Base-by-base conservation (phyloP, 257 asterid species). In the Ehretia macrophylla region DNA sequence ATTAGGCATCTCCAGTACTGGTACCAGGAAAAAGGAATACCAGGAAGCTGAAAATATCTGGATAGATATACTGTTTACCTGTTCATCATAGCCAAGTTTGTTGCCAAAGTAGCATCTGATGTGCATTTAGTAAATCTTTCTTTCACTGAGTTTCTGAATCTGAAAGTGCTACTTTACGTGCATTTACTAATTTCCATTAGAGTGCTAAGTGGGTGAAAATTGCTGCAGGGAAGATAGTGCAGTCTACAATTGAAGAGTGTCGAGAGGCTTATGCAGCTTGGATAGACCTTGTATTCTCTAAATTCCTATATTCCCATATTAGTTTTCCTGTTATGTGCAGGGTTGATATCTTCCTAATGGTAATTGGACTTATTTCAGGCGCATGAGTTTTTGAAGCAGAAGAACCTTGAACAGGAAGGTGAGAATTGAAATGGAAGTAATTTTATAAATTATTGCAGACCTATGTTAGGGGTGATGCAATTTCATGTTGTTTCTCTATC, bases 161-260 rank as follows among this genome's bases (percentile, higher is more conserved):
- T 39, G 21, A 4, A 40, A 51, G n/a, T 58, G 54, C 37, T 51
- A 19, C 16, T 19, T 22, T 14, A n/a, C 8, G 44, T 8, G 10
- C 65, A 20, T 22, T 11, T 17, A 27, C 12, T 23, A 42, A 51
- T 19, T 44, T 67, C 27, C 52, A 60, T 74, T 17, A 59, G 63
- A 55, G 20, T 55, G 63, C 70, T 72, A 63, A 69, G 13, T 47
- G 58, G 47, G 6, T 27, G 3, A 27, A n/a, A 27, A 27, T 27
- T 27, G 35, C 35, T 78, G 78, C 99, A 93, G 97, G 99, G 73
- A 93, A 93, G 81, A 93, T 93, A 72, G 85, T 89, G 64, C 95
- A 85, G 84, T 89, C 97, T 47, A 93, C 99, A 49, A 51, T 86
- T 53, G 99, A 93, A 67, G 97, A 93, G 69, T 84, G 95, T 67